Evolutionary conservation across 2,329 filamentous ascomycete species (phyloP).

Genomic region (Clarireedia homoeocarpa): DNA sequence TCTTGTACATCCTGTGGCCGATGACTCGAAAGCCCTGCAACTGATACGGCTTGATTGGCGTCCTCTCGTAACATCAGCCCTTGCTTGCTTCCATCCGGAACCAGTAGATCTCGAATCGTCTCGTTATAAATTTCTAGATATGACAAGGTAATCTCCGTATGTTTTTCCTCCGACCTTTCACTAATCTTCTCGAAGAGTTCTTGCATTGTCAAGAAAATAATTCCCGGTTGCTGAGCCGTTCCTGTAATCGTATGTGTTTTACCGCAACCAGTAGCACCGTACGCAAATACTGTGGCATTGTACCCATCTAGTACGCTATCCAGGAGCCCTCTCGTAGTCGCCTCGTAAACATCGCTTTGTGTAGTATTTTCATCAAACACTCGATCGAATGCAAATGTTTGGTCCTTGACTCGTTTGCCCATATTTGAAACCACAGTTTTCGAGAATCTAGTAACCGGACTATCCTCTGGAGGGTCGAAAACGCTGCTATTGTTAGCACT

Average conservation of each 20-base stretch:
- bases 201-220: constrained; percentile 99
- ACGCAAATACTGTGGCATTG: constrained; percentile 97
- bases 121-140: constrained; percentile 99
- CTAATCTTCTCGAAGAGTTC: constrained; percentile 93
- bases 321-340: constrained; percentile 80
- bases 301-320: constrained; percentile 95
- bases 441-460: constrained; percentile 79
- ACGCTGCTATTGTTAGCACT: constrained; percentile 48
- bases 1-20: constrained; percentile 85
- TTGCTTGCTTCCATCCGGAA: constrained; percentile 70
- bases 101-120: constrained; percentile 88
- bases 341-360: constrained; percentile 90
- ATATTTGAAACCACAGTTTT: constrained; percentile 67
- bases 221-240: constrained; percentile 84
- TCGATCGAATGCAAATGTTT: constrained; percentile 92
- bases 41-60: constrained; percentile 84
- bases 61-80: constrained; percentile 92
- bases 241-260: constrained; percentile 98
- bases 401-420: constrained; percentile 92
- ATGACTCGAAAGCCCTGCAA: constrained; percentile 84
- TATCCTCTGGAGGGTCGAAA: constrained; percentile 95
- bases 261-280: constrained; percentile 94
- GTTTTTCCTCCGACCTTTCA: constrained; percentile 79
- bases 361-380: constrained; percentile 94
- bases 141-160: constrained; percentile 82